Evolutionary conservation across 2,329 filamentous ascomycete species (phyloP), one percentile per base, ranked within the genome.

Genomic region (Orbilia oligospora): DNA sequence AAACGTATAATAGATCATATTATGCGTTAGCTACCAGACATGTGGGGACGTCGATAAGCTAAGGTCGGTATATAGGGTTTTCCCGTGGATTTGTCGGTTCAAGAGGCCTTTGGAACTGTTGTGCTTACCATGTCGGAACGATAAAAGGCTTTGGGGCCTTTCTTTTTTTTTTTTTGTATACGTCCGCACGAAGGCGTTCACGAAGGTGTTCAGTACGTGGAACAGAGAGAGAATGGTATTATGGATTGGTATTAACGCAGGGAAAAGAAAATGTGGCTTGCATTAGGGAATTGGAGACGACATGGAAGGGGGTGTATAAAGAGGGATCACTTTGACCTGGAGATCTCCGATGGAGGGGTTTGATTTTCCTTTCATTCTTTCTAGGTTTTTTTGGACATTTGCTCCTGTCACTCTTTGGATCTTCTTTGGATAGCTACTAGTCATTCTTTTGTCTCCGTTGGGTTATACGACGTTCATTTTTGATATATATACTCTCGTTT

Each of bases 221-320:
- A n/a, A n/a, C n/a, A n/a, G n/a, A n/a, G n/a, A n/a, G n/a, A n/a
- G n/a, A n/a, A n/a, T n/a, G n/a, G n/a, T n/a, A n/a, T n/a, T n/a
- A 8, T 36, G 5, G 33, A n/a, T n/a, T n/a, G 9, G 8, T 9
- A n/a, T 41, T 38, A 41, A 30, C 14, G 12, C 20, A 9, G 12
- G 51, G 51, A 33, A 33, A 20, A 6, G 16, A 56, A 56, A 20
- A 27, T 18, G 53, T 56, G 30, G 53, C 53, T 36, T 56, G 53
- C 30, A 46, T 55, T 55, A 46, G 46, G 65, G 48, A 38, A n/a
- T 61, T 12, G 20, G 41, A 61, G 36, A 61, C 55, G 55, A 24
- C 41, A 12, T 56, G 14, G 9, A n/a, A 5, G 27, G 9, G 18
- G n/a, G 36, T 9, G 36, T 61, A 61, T 61, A 61, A 61, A 61